Base-by-base conservation (phyloP, 1,284 basidiomycete genomes). In the Golubevia sp. region DNA sequence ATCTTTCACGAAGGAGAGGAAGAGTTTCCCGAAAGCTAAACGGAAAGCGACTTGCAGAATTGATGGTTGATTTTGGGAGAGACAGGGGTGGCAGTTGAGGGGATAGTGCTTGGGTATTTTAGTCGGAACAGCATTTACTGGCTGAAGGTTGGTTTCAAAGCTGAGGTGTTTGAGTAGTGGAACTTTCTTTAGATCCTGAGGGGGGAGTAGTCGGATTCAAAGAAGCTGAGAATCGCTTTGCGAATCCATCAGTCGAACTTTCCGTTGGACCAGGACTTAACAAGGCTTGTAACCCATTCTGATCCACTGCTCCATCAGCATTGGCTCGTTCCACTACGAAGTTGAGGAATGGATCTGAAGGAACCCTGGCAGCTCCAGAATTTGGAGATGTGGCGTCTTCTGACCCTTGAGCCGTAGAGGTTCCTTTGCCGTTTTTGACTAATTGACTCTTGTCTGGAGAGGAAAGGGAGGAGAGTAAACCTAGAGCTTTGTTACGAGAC, bases 311-410 rank as follows among this genome's bases (percentile, higher is more conserved):
- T 44, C 38, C 38, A 44, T 44, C 38, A 13, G 11, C 38, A n/a
- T 53, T 25, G 13, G 24, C 18, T 2, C 68, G 55, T 7, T 68
- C 71, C 1, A 69, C 73, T 8, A 76, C 73, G 56, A 74, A 76
- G 0, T 71, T 71, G 15, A 76, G 59, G 61, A 76, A 76, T 1
- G 73, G 73, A 63, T 76, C 73, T 0, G 64, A 54, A 1, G 58
- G 49, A 18, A 44, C 51, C 65, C 70, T 48, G 24, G 20, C 57
- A 49, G 70, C 71, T 8, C 60, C 60, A n/a, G 64, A 20, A 56
- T 49, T 27, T 34, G 52, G 18, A 50, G 34, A 4, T 48, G 48
- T 50, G 58, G 55, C 21, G 30, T 49, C 26, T 62, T 57, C 25
- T 24, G 20, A n/a, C 8, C n/a, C 50, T 55, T 20, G 27, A 30